Conservation (phyloP, 805 yeast genomes). For the Ogataea parapolymorpha region DNA sequence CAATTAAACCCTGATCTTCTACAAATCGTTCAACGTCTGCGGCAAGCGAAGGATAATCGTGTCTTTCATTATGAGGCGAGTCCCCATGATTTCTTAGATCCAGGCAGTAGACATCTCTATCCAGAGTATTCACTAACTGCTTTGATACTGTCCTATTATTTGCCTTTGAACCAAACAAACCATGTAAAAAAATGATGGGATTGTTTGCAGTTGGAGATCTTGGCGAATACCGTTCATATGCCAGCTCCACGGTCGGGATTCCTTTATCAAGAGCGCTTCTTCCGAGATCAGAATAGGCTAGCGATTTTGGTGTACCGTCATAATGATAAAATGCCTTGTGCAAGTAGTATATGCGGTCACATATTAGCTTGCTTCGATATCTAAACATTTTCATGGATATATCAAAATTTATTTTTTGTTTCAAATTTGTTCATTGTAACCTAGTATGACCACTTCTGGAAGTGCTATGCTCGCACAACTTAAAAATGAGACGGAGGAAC, state of each 20-base stretch:
- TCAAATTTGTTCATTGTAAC: neutral
- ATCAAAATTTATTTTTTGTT: neutral
- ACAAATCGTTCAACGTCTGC: slow-evolving; percentile 82
- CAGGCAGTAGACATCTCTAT: slow-evolving; percentile 60
- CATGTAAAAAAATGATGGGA: slow-evolving; percentile 82
- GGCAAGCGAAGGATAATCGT: slow-evolving; percentile 78
- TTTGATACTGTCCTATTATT: slow-evolving; percentile 81
- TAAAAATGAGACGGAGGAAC: slow-evolving; percentile 1
- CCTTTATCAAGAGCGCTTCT: slow-evolving; percentile 27
- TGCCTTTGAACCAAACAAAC: slow-evolving; percentile 79
- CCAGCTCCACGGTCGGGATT: slow-evolving; percentile 52
- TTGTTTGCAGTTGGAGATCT: slow-evolving; percentile 18
- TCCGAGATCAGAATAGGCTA: slow-evolving; percentile 19
- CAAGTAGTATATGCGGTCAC: no score
- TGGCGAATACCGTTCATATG: slow-evolving; percentile 43
- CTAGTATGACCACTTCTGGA: neutral
- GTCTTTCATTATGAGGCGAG: slow-evolving; percentile 72
- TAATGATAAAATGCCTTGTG: slow-evolving; percentile 7
- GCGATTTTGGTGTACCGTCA: slow-evolving; percentile 28
- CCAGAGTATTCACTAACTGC: slow-evolving; percentile 43
- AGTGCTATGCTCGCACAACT: no score
- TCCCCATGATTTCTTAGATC: slow-evolving; percentile 91
- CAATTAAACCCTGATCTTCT: slow-evolving; percentile 37
- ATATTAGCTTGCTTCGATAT: neutral
- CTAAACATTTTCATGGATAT: neutral